Conservation (phyloP, 2,329 filamentous ascomycete genomes). For the Aschersonia sp. region DNA sequence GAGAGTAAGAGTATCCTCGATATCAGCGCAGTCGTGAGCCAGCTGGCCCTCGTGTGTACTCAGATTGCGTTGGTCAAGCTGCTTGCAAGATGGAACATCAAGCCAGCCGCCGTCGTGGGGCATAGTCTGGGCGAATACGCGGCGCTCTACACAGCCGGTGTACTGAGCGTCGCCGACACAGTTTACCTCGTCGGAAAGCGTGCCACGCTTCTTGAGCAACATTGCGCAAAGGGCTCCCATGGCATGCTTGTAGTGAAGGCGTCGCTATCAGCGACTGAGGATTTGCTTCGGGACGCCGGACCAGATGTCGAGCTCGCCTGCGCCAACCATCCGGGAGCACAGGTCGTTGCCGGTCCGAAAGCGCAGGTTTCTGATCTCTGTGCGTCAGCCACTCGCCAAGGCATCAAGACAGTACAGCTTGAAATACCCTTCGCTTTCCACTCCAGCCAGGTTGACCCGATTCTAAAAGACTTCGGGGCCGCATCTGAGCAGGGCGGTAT, state of each 20-base stretch:
- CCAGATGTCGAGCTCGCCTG: constrained; percentile 38
- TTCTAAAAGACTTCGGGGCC: constrained; percentile 41
- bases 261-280: constrained; percentile 13
- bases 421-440: constrained; percentile 39
- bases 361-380: constrained; percentile 16
- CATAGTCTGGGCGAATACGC: constrained; percentile 29
- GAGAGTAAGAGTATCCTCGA: neutral
- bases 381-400: constrained; percentile 3
- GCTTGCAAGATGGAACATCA: constrained; percentile 26
- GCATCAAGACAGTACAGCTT: constrained; percentile 28
- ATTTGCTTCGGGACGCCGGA: neutral
- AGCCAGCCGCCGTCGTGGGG: constrained; percentile 40
- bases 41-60: constrained; percentile 35
- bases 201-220: constrained; percentile 38
- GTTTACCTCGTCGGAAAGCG: constrained; percentile 58
- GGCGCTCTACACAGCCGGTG: constrained; percentile 51
- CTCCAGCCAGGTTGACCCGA: constrained; percentile 36
- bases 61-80: neutral
- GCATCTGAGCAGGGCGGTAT: constrained; percentile 15
- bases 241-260: constrained; percentile 38
- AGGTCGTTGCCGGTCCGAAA: constrained; percentile 44
- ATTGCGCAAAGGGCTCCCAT: constrained; percentile 46
- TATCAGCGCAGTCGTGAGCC: constrained; percentile 20
- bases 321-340: constrained; percentile 62
- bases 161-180: constrained; percentile 56